These are phyloP conservation scores for Nemophila menziesii DNA, from an alignment of 257 asterid species.

Conservation along the genomic window DNA sequence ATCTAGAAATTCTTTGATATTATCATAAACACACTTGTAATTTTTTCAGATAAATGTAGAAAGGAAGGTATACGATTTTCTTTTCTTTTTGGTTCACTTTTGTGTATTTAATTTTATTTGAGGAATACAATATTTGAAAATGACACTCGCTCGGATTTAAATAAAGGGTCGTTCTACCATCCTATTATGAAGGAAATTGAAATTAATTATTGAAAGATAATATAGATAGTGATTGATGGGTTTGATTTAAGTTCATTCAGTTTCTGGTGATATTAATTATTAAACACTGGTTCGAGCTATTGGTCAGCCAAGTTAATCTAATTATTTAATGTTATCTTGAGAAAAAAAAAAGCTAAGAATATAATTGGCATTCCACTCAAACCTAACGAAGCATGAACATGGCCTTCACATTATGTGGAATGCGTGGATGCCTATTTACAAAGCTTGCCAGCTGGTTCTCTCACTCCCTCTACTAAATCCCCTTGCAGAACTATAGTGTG, in stretches of 20 bases:
- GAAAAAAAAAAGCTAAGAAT: neutral
- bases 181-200: neutral
- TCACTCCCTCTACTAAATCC: no score
- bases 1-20: constrained; percentile 2
- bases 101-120: no score
- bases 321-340: neutral
- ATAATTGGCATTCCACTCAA: neutral
- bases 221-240: neutral
- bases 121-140: neutral
- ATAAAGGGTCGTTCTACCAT: neutral
- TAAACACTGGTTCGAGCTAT: neutral
- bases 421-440: no score
- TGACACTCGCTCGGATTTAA: neutral
- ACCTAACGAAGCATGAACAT: no score
- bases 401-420: neutral
- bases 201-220: no score
- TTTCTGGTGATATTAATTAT: neutral
- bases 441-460: no score
- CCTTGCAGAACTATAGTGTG: no score
- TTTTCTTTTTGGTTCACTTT: no score
- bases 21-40: neutral
- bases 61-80: neutral
- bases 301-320: neutral
- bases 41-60: neutral
- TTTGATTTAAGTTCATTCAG: no score